Conservation (phyloP, 2,329 filamentous ascomycete genomes). For the Drechmeria coniospora region DNA sequence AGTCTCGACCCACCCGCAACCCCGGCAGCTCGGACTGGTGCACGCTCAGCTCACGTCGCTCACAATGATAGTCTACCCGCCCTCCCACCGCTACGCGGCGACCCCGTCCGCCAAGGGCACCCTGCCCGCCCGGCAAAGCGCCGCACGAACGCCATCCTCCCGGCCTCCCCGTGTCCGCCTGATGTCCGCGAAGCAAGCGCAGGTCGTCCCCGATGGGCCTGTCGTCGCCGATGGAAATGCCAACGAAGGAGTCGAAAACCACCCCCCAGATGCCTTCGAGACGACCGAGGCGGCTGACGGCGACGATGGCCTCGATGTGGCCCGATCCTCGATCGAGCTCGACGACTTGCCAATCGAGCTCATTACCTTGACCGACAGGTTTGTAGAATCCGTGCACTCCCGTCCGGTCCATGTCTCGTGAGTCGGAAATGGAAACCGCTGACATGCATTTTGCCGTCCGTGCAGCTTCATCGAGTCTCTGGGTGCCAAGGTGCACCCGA, state of each 20-base stretch:
- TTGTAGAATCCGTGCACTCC: conserved; percentile 9
- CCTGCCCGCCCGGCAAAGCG: conserved; percentile 14
- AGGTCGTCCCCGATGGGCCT: conserved; percentile 27
- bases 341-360: conserved; percentile 92
- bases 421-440: no score
- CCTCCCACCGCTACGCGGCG: conserved; percentile 17
- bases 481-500: conserved; percentile 70
- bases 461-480: conserved; percentile 79
- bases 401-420: no score
- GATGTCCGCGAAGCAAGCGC: conserved; percentile 26
- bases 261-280: conserved; percentile 34
- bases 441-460: conserved; percentile 4
- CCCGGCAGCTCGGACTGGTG: neutral
- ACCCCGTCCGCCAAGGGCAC: conserved; percentile 14
- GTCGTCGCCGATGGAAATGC: conserved; percentile 10
- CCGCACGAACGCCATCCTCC: conserved; percentile 16
- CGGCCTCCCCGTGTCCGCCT: conserved; percentile 14
- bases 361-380: conserved; percentile 79
- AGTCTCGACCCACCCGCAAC: neutral
- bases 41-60: neutral
- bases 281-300: conserved; percentile 22
- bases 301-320: conserved; percentile 30
- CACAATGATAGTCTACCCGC: conserved; percentile 9
- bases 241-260: conserved; percentile 11
- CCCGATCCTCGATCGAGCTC: conserved; percentile 50